phyloP scores from a whole-genome alignment of 2,329 filamentous ascomycete species.

The Aspergillaceae sp. region DNA sequence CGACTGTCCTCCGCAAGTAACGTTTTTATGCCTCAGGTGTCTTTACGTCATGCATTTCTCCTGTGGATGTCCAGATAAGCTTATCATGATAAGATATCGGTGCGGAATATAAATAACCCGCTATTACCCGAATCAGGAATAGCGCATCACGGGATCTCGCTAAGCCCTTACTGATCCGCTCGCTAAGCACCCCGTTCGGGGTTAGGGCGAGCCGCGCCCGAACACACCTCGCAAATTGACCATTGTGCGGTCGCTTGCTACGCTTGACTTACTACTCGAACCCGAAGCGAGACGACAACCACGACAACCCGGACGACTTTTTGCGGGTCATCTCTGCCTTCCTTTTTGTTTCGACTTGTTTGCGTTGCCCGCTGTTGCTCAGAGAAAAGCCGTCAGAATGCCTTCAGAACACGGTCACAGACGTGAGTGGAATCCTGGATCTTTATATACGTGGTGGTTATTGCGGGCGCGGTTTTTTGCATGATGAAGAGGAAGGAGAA shows the following conservation, averaged over 20 bases:
- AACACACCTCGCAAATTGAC: constrained; percentile 32
- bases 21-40: background rate
- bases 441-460: constrained; percentile 7
- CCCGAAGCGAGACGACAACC: constrained; percentile 32
- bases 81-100: background rate
- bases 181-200: constrained; percentile 30
- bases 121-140: constrained; percentile 5
- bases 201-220: constrained; percentile 26
- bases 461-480: constrained; percentile 5
- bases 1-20: background rate
- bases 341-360: constrained; percentile 25
- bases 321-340: constrained; percentile 34
- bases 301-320: constrained; percentile 36
- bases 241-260: constrained; percentile 24
- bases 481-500: constrained; percentile 2
- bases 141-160: constrained; percentile 26
- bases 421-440: constrained; percentile 54
- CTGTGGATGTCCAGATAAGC: background rate
- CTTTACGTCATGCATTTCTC: background rate
- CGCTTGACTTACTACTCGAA: constrained; percentile 10
- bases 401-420: constrained; percentile 80
- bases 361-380: constrained; percentile 34
- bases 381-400: constrained; percentile 59
- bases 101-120: constrained; percentile 1
- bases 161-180: constrained; percentile 24